Conservation (phyloP, 2,329 filamentous ascomycete species). For the Colletotrichum spinosum region DNA sequence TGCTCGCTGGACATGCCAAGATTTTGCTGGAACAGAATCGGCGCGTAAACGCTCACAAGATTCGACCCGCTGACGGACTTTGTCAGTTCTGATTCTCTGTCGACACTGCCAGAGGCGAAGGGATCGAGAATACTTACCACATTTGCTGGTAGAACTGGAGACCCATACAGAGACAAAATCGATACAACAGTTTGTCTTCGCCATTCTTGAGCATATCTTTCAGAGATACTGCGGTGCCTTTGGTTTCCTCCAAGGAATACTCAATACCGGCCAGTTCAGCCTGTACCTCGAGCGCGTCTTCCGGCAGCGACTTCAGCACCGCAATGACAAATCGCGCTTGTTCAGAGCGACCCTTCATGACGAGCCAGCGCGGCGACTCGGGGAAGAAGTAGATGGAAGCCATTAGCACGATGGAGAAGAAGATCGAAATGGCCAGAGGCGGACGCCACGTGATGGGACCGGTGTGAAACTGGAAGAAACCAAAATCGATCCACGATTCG, state of each 20-base stretch:
- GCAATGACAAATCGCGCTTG: conserved; percentile 50
- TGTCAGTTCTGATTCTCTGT: neutral
- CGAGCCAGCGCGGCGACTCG: conserved; percentile 52
- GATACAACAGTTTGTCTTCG: conserved; percentile 61
- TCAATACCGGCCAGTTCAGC: conserved; percentile 60
- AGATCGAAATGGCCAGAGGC: conserved; percentile 49
- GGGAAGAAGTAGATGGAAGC: conserved; percentile 49
- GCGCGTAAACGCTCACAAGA: conserved; percentile 60
- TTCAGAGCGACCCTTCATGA: conserved; percentile 47
- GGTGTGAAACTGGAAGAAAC: conserved; percentile 48
- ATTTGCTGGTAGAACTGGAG: conserved; percentile 47
- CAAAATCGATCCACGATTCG: conserved; percentile 58
- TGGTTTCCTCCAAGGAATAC: conserved; percentile 57
- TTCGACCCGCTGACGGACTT: conserved; percentile 53
- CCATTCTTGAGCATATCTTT: conserved; percentile 59
- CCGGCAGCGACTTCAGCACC: conserved; percentile 50
- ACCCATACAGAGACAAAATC: conserved; percentile 48
- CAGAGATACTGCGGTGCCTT: conserved; percentile 48
- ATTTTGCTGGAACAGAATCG: conserved; percentile 53
- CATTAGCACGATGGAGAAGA: conserved; percentile 47
- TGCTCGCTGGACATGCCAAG: conserved; percentile 51
- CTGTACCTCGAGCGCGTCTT: conserved; percentile 50
- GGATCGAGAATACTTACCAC: conserved; percentile 29
- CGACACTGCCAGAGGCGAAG: neutral
- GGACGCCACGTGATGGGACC: conserved; percentile 47